Evolutionary conservation across 2,329 filamentous ascomycete species (phyloP), one percentile per base, ranked within the genome.

Genomic region (Cylindrodendrum hubeiense): DNA sequence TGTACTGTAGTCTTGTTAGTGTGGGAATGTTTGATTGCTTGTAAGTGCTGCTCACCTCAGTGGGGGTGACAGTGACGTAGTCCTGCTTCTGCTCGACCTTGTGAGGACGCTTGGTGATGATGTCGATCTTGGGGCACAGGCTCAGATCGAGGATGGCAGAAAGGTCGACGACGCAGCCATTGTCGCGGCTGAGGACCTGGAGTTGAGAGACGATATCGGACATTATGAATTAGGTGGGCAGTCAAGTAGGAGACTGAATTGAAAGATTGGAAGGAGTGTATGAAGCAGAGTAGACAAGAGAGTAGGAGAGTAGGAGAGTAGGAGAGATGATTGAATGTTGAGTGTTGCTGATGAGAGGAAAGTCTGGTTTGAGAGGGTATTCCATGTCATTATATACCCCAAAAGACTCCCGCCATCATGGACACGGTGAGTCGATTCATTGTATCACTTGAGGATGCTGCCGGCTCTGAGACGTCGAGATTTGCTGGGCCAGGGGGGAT

Each of bases 151-250:
- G 51, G 21, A 74, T 44, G 39, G 69, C 60, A 13, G 69, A 57
- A 47, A 74, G 54, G 61, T 74, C 72, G 26, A 74, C 28, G 39
- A 70, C 47, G 47, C 71, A 73, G 33, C 71, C 72, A 33, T 54
- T 63, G 26, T 70, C 63, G 41, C 62, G 62, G 55, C 59, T 55
- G 67, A 71, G 62, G 26, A 73, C 70, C 63, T 72, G 55, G 24
- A 72, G 63, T 44, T 67, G 65, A 49, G 63, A 60, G 49, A 72
- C 46, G 39, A 70, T 66, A 58, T 69, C 66, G 41, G 67, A 56
- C 71, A 74, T 74, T 49, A 54, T 65, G 55, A 54, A 50, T 37
- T 28, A 55, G 43, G 54, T 50, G n/a, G 37, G 8, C n/a, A n/a
- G 37, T 39, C 15, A 55, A 50, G 57, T 47, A 52, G 33, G 49